Base-by-base conservation (phyloP, 148 eudicot species). In the Camellia lanceoleosa region DNA sequence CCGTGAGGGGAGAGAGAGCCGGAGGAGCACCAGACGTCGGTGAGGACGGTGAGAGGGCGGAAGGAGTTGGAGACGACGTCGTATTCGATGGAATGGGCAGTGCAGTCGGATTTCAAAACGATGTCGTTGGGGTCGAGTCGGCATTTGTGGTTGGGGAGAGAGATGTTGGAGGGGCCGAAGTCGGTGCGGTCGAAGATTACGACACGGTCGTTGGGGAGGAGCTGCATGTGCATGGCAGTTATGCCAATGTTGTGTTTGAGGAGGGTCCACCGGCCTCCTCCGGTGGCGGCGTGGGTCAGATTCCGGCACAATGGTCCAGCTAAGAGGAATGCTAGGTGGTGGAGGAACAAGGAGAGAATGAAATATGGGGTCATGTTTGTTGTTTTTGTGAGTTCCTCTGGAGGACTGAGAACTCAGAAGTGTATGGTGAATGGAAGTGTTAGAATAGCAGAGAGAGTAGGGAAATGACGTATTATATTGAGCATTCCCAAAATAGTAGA, bases 201-300 rank as follows among this genome's bases (percentile, higher is more conserved):
- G 42, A 89, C 87, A 0, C 75, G 78, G 78, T 90, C 86, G 73
- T 84, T 82, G 80, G 76, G 65, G 23, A 88, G 82, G 75, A 90
- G 88, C 65, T 85, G 89, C 91, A 90, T 86, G 78, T 88, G 91
- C 91, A 88, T 88, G 63, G 91, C 87, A 3, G 89, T 79, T 2
- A 88, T 81, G 80, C 93, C 93, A n/a, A 87, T 84, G 79, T 52
- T 85, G 44, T 71, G 38, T 1, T 47, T 64, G 4, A 89, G 44
- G 44, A 85, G 23, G 13, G 63, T 62, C 90, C 92, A 89, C n/a
- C 67, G 49, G 66, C 89, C 87, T 11, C 77, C 82, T 30, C 38
- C 38, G 38, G 38, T 30, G 68, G 54, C 68, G 5, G 78, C 85
- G 14, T 23, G 78, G 38, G 78, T 9, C 3, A 47, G 12, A 18